Base-by-base conservation (phyloP, 495 filamentous ascomycete genomes). In the Amorphotheca resinae region DNA sequence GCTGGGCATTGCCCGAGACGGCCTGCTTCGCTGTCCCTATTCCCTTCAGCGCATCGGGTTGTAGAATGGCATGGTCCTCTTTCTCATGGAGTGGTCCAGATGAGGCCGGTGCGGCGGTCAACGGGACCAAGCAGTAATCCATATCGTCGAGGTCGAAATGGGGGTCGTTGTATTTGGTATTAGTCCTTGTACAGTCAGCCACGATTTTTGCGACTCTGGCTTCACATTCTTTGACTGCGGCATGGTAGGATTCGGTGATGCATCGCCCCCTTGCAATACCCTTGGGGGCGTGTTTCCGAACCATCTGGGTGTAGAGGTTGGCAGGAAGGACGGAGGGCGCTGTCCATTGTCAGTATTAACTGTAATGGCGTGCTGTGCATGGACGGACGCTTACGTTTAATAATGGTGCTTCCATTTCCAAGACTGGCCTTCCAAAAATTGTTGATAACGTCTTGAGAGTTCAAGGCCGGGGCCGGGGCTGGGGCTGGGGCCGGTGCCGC, bases 141-240 rank as follows among this genome's bases (percentile, higher is more conserved):
- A 51, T 57, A 15, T 64, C 64, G 50, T 87, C 83, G 38, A 95
- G 78, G 57, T 95, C 83, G 57, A 95, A 94, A 61, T 89, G 79
- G 25, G 81, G 74, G 61, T 95, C 88, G 2, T 79, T 74, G 54
- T 94, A 95, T 59, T 88, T 93, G 55, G 84, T 77, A 57, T 95
- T 94, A 43, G 87, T 66, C 6, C 83, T 70, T 17, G 76, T 67
- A 59, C 88, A 94, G 59, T 93, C 87, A 44, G 69, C 74, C 7
- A 80, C 74, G 54, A 94, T 93, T 52, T 84, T 79, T 28, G 74
- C 73, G 5, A 95, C 87, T 38, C 86, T 85, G 37, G 67, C 66
- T 39, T 63, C 60, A 61, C 88, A 94, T 35, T 75, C 70, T 4
- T 66, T 67, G 18, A 67, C 72, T 1, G 85, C 86, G 50, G 87